These are phyloP conservation scores for Russula ochroleuca DNA, from an alignment of 768 basidiomycete species.

Conservation along the genomic window DNA sequence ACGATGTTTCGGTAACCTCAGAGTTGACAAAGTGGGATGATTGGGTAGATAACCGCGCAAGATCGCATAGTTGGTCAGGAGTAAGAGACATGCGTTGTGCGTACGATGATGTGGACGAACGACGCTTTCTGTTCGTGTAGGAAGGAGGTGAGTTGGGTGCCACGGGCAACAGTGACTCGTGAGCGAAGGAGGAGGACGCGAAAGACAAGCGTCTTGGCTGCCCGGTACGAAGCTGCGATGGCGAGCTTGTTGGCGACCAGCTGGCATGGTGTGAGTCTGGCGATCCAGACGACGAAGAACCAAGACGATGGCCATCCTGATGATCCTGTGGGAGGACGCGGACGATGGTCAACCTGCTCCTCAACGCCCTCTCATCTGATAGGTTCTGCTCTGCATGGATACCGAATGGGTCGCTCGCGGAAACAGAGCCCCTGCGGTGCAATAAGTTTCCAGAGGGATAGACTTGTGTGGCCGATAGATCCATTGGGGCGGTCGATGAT, in stretches of 20 bases:
- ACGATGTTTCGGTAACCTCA: neutral
- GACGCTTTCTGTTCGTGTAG: conserved; percentile 19
- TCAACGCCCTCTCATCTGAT: conserved; percentile 21
- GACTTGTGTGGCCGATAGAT: neutral
- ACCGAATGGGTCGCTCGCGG: conserved; percentile 26
- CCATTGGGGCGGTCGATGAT: conserved; percentile 9
- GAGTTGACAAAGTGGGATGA: neutral
- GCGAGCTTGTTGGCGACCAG: conserved; percentile 7
- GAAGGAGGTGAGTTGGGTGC: conserved; percentile 16
- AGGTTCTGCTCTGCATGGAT: conserved; percentile 17
- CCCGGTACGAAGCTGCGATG: neutral
- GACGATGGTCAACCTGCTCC: conserved; percentile 25
- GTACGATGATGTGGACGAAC: conserved; percentile 15
- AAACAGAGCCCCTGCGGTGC: conserved; percentile 20
- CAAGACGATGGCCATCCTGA: conserved; percentile 1
- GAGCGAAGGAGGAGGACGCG: conserved; percentile 26
- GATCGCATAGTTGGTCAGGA: conserved; percentile 25
- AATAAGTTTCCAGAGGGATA: conserved; percentile 14
- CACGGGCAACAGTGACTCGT: conserved; percentile 1
- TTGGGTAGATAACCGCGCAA: conserved; percentile 22
- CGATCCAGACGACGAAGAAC: neutral
- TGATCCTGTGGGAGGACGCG: conserved; percentile 21
- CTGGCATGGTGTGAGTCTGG: conserved; percentile 13
- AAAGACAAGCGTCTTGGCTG: conserved; percentile 25
- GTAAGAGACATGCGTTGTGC: conserved; percentile 21